Conservation (phyloP, 345 rosid genomes). For the Microcos paniculata region DNA sequence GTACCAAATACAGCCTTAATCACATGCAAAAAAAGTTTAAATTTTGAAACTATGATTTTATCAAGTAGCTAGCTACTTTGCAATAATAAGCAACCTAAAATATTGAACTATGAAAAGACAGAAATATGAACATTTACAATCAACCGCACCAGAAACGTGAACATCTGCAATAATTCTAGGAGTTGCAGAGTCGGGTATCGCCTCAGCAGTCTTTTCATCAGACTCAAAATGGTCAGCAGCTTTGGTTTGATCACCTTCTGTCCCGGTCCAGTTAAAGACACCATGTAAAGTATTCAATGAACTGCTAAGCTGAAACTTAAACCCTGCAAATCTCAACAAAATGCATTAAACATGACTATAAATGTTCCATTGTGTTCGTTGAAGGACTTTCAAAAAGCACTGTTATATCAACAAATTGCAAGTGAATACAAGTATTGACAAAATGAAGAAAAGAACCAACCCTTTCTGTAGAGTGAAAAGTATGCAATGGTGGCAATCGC, state of each 20-base stretch:
- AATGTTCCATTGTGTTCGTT: background rate
- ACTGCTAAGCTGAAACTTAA: conserved; percentile 35
- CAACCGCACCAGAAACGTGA: conserved; percentile 34
- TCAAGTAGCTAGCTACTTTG: background rate
- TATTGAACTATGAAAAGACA: background rate
- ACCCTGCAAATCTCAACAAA: conserved; percentile 41
- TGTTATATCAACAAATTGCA: background rate
- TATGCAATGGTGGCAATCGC: conserved; percentile 59
- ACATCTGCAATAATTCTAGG: conserved; percentile 25
- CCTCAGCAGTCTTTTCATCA: conserved; percentile 37
- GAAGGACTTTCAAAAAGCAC: background rate
- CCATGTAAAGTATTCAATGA: conserved; percentile 29
- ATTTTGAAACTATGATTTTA: background rate
- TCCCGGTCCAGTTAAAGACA: conserved; percentile 27
- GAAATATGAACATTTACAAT: background rate
- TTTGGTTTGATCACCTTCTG: conserved; percentile 16
- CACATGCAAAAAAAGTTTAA: background rate
- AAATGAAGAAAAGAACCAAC: conserved; percentile 22
- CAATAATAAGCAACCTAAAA: background rate
- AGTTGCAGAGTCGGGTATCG: conserved; percentile 19
- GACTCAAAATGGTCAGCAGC: conserved; percentile 14
- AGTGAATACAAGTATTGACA: background rate
- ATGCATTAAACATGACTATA: conserved; percentile 1
- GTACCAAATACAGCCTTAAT: background rate
- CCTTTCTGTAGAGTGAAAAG: conserved; percentile 54